Evolutionary conservation across 1,139 yeast genomes (phyloP), one percentile per base, ranked within the genome.

Genomic region (Diutina sp.): DNA sequence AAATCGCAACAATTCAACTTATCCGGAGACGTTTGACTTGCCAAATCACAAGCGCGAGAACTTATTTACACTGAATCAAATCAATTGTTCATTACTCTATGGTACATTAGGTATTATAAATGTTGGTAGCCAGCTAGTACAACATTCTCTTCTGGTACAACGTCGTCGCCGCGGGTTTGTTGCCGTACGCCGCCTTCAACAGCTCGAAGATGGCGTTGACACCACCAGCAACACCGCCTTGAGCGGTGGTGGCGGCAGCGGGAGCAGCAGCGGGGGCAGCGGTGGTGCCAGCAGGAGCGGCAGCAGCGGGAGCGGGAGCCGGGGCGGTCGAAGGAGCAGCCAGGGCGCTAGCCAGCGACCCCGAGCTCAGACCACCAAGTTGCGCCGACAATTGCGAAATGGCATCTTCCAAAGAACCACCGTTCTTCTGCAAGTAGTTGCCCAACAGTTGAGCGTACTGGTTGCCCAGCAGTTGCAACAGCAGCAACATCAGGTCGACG

Each of bases 111-210:
- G 41, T 35, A 35, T 35, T 35, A 46, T 21, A 12, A 46, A 46
- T 25, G 16, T 46, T 21, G 25, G 18, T 47, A 47, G 51, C 51
- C 51, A 47, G 51, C 51, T 47, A 47, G 51, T 47, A 47, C 51
- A 47, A 28, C 51, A 47, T 47, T 47, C 51, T 47, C 38, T 47
- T 47, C n/a, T 28, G 38, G 38, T 21, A 29, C 41, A 35, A 35
- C 41, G 41, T 35, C 12, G 51, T 47, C 30, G 50, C 28, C 25
- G 50, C 32, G 32, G 44, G 44, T 18, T 50, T 50, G 44, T 38
- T 18, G n/a, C 53, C 53, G 32, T 50, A 50, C 9, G 53, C 53
- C 16, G 53, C 53, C 21, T 50, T 25, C 29, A 50, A 32, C 32
- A 44, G 32, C 9, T 38, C 53, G 25, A 50, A 30, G 29, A 50